A percentile compares a stretch with the other conserved stretches of the same genome.
phyloP scores from a whole-genome alignment of 2,329 filamentous ascomycete species.

The Fusarium nurragi region DNA sequence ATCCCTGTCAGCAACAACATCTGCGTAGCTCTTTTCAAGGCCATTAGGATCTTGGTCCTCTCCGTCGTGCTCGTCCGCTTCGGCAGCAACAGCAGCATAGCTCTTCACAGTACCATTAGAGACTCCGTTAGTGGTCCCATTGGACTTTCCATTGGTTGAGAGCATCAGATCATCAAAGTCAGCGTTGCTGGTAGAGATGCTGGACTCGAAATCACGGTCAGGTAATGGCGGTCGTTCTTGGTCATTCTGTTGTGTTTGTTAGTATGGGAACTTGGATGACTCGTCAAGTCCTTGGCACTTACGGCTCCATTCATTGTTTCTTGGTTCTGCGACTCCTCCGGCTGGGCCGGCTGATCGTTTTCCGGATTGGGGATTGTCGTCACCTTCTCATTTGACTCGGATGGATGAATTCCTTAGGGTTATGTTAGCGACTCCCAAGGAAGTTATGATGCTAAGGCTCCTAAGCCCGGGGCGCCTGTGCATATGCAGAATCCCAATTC shows the following conservation, averaged over 20 bases:
- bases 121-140: not conserved
- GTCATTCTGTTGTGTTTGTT: constrained; percentile 1
- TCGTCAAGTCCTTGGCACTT: constrained; percentile 1
- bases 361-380: constrained; percentile 34
- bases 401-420: constrained; percentile 3
- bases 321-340: constrained; percentile 14
- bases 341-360: constrained; percentile 16
- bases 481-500: not conserved
- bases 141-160: constrained; percentile 14
- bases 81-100: constrained; percentile 20
- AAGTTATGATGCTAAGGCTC: not conserved
- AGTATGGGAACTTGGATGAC: not conserved
- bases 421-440: constrained; percentile 17
- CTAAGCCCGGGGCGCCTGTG: not conserved
- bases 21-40: constrained; percentile 37
- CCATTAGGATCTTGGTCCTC: not conserved
- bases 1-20: constrained; percentile 24
- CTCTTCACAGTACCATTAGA: constrained; percentile 8
- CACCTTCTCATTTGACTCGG: constrained; percentile 37
- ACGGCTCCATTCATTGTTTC: constrained; percentile 11
- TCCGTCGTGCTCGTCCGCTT: constrained; percentile 9
- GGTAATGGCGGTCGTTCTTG: constrained; percentile 13
- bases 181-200: constrained; percentile 34
- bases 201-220: constrained; percentile 26
- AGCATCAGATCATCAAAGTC: constrained; percentile 26